Base-by-base conservation (phyloP, 73 alveolate species). In the Symbiodinium pilosum region DNA sequence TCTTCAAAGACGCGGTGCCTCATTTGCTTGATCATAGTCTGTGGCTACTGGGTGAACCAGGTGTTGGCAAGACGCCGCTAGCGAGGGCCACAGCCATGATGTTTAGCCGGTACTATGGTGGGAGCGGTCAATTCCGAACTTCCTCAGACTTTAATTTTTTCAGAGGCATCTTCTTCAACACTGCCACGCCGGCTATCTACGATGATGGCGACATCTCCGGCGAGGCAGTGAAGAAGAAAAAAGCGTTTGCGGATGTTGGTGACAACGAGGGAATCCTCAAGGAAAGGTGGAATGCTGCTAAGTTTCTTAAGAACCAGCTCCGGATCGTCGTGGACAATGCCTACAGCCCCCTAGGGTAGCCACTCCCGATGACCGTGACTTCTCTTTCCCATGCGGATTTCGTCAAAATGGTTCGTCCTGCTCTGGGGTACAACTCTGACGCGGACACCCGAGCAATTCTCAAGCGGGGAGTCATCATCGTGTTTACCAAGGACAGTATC, bases 351-450 rank as follows among this genome's bases (percentile, higher is more conserved):
- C 0, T 0, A 3, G 89, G 43, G n/a, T n/a, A 39, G 68, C 42
- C 64, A 7, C 0, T 43, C 34, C 39, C 42, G 24, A 34, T 14
- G 44, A 12, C 6, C 1, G 34, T 42, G 0, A 7, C 40, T 4
- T 30, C n/a, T 1, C 26, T 84, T 73, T 43, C 92, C 39, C 92
- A 84, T 24, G 92, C 42, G 8, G 32, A 38, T 5, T 84, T 84
- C 92, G 36, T 84, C 71, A 42, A 84, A n/a, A 30, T 84, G 68
- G 75, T 84, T 20, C 92, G 92, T 12, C 92, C 92, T 6, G 73
- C 75, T 4, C 40, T 84, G 4, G 92, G 75, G 30, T 84, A 84
- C 71, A 84, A 20, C 43, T 32, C 92, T 32, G 51, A 43, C 32
- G 44, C 92, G 9, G 92, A 84, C 51, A 54, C 92, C 71, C 28